Evolutionary conservation across 2,329 filamentous ascomycete species (phyloP).

Genomic region (Cercospora berteroae): DNA sequence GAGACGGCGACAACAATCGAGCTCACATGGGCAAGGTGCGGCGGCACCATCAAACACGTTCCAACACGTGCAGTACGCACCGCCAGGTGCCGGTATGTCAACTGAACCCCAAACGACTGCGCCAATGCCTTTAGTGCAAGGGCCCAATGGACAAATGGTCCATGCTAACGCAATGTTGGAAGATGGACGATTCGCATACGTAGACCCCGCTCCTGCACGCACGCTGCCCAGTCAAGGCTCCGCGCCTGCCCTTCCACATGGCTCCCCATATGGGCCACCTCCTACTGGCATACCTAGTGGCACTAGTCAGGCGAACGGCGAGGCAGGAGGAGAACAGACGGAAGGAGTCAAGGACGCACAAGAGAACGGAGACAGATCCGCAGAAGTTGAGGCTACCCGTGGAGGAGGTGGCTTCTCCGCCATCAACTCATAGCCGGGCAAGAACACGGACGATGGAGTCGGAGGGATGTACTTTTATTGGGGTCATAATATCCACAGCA

Average conservation of each 20-base stretch:
- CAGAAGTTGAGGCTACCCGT: not conserved
- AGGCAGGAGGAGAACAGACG: constrained; percentile 1
- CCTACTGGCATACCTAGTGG: constrained; percentile 23
- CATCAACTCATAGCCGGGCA: constrained; percentile 8
- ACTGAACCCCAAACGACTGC: not conserved
- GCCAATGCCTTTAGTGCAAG: constrained; percentile 14
- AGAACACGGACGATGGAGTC: not conserved
- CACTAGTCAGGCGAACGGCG: constrained; percentile 5
- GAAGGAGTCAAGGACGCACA: constrained; percentile 2
- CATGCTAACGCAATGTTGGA: constrained; percentile 17
- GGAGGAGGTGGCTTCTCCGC: constrained; percentile 10
- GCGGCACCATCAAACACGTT: constrained; percentile 20
- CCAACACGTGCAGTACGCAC: constrained; percentile 15
- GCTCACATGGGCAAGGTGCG: constrained; percentile 8
- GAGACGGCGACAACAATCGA: constrained; percentile 25
- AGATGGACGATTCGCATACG: constrained; percentile 16
- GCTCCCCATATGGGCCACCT: constrained; percentile 23
- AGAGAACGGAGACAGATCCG: constrained; percentile 4
- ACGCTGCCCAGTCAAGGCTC: constrained; percentile 9
- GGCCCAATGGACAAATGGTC: constrained; percentile 16
- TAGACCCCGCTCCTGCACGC: not conserved
- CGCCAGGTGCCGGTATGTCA: not conserved
- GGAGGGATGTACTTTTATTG: not conserved
- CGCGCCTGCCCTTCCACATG: constrained; percentile 22
- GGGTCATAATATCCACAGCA: not conserved